Base-by-base conservation (phyloP, 352 stramenopile genomes). In the Pythium rishiriense region DNA sequence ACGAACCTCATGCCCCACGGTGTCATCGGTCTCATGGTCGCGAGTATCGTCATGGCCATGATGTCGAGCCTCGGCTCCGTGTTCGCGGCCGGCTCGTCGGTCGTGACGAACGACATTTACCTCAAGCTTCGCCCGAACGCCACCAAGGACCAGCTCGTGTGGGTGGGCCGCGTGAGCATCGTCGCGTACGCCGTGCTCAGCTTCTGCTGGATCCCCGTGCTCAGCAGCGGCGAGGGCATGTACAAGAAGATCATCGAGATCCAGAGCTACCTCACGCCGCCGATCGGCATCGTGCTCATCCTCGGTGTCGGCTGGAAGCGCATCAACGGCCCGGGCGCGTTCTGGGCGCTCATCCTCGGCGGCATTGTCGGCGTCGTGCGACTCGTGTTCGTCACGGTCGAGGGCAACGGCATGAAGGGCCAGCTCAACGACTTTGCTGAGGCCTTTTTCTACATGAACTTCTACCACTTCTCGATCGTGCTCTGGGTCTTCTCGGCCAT, bases 361-460 rank as follows among this genome's bases (percentile, higher is more conserved):
- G 81, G 80, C 21, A 49, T 76, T 19, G 68, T 87, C 11, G 76
- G 73, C 2, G 74, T 85, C 39, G 65, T 69, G 33, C 76, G 80
- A 8, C 57, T 85, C 22, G 80, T 90, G 52, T 88, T 87, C 54
- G 72, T 86, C 45, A 82, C 73, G 21, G 81, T 79, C 46, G 79
- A 81, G 49, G 70, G 78, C 33, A 69, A 83, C 52, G 68, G 50
- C 43, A 70, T 76, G 55, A 69, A 80, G 28, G 76, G 73, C 45
- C 58, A 77, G 15, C 66, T 83, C n/a, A 72, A 77, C 6, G 55
- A 21, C 14, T 57, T 83, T 19, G 58, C 70, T 41, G 75, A 90
- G 58, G 71, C 68, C 0, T 90, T 87, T 51, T 87, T 87, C 58
- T 84, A 85, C 69, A 84, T 90, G 71, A 83, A 87, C 65, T 90